These are phyloP conservation scores for Bocquillonia castaneifolia DNA, from an alignment of 441 rosid species.

Conservation along the genomic window DNA sequence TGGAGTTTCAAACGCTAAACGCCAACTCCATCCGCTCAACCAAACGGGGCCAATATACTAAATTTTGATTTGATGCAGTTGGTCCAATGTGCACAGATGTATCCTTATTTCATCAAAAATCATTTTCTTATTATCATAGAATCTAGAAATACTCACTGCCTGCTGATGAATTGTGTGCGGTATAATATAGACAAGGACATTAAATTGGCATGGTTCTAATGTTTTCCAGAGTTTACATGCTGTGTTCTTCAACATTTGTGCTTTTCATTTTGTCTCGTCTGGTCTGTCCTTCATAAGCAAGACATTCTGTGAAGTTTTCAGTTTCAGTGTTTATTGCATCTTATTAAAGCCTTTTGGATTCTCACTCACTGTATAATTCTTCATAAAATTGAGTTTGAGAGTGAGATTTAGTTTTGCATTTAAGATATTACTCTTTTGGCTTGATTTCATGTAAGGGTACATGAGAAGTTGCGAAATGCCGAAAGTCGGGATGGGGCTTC, in stretches of 20 bases:
- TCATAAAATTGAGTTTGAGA: neutral
- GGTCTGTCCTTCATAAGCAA: neutral
- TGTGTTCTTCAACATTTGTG: neutral
- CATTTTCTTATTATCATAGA: neutral
- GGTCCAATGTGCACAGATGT: neutral
- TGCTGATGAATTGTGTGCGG: neutral
- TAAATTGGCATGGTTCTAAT: neutral
- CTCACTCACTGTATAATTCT: neutral
- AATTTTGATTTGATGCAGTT: too few species aligned
- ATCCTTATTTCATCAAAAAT: neutral
- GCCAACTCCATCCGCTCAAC: too few species aligned
- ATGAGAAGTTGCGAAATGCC: constrained; percentile 50
- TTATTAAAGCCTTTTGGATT: neutral
- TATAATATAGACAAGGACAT: neutral
- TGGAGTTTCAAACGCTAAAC: too few species aligned
- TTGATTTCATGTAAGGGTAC: constrained; percentile 51
- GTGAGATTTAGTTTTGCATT: neutral
- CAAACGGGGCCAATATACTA: too few species aligned
- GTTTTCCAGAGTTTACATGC: neutral
- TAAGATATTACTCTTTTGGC: constrained; percentile 8
- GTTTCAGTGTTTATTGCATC: neutral
- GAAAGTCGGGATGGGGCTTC: constrained; percentile 82
- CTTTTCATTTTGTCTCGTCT: neutral
- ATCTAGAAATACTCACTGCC: too few species aligned
- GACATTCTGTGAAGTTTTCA: neutral